Conservation (phyloP, 495 filamentous ascomycete species). For the Penicillium herquei region DNA sequence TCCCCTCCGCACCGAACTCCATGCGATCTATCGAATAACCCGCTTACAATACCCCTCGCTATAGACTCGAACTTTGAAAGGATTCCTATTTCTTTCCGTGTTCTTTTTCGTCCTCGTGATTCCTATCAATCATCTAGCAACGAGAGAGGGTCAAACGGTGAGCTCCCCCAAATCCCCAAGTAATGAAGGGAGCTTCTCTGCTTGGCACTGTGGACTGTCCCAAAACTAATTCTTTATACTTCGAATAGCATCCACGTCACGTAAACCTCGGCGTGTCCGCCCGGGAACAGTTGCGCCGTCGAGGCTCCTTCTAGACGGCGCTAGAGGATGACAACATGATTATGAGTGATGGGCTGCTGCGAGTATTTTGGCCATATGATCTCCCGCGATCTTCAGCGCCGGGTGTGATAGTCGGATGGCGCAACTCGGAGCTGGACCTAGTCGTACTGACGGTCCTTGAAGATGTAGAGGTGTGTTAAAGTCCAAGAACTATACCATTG, state of each 20-base stretch:
- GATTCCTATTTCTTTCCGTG: conserved; percentile 69
- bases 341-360: conserved; percentile 82
- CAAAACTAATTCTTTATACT: conserved; percentile 14
- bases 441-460: conserved; percentile 87
- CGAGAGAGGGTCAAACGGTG: conserved; percentile 64
- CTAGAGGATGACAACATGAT: conserved; percentile 82
- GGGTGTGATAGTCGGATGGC: conserved; percentile 92
- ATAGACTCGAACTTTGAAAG: conserved; percentile 69
- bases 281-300: conserved; percentile 87
- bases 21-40: background rate
- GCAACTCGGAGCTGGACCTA: conserved; percentile 86
- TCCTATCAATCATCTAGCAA: conserved; percentile 70
- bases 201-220: background rate
- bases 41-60: conserved; percentile 3
- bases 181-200: background rate
- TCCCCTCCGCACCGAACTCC: conserved; percentile 10
- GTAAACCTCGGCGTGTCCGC: conserved; percentile 83
- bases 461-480: conserved; percentile 72
- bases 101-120: conserved; percentile 76
- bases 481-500: too few relatives aligned
- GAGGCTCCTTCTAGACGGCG: conserved; percentile 80
- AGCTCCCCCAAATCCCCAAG: conserved; percentile 18
- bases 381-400: conserved; percentile 65
- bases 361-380: conserved; percentile 97
- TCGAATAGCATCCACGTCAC: conserved; percentile 76